phyloP scores from a whole-genome alignment of 441 rosid genomes.

The Erodium chrysanthum region DNA sequence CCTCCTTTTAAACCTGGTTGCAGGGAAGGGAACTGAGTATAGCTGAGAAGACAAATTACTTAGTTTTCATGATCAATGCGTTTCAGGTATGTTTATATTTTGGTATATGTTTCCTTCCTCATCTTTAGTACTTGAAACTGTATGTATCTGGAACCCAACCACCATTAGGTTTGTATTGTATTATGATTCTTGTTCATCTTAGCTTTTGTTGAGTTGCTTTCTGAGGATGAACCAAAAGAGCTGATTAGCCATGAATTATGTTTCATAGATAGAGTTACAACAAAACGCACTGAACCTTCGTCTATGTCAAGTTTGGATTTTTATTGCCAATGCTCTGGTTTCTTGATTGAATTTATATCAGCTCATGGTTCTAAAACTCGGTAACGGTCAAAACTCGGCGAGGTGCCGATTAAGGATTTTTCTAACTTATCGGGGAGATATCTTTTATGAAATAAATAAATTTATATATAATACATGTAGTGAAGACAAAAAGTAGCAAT shows the following conservation, averaged over 20 bases:
- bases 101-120: conserved; percentile 16
- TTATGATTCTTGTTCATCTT: neutral
- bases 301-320: neutral
- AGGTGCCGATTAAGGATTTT: too few species aligned
- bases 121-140: conserved; percentile 7
- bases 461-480: too few species aligned
- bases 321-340: conserved; percentile 4
- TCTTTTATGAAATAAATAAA: too few species aligned
- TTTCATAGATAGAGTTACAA: neutral
- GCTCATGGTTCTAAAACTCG: too few species aligned
- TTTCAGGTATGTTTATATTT: conserved; percentile 64
- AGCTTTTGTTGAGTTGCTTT: neutral
- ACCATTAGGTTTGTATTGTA: neutral
- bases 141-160: neutral
- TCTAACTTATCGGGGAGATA: too few species aligned
- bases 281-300: conserved; percentile 1
- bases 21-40: conserved; percentile 77
- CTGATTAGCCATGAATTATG: neutral
- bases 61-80: conserved; percentile 92
- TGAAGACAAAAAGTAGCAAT: too few species aligned
- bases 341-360: neutral
- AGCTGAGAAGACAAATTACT: conserved; percentile 88
- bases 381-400: too few species aligned
- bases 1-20: conserved; percentile 23
- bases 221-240: neutral